phyloP scores from a whole-genome alignment of 768 basidiomycete genomes.

The Amanita pallidorosea region DNA sequence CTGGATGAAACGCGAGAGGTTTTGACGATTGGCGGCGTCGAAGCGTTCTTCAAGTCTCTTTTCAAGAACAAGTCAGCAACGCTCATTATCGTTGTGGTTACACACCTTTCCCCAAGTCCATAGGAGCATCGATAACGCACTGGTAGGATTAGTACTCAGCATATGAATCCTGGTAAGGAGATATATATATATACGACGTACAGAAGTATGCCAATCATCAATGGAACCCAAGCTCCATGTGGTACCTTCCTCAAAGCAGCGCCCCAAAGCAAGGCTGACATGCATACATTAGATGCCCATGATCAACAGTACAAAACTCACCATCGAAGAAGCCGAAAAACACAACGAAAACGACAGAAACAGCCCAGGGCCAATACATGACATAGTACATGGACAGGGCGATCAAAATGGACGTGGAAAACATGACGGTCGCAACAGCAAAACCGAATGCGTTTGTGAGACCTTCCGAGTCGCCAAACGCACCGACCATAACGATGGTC shows the following conservation, averaged over 20 bases:
- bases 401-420: conserved; percentile 47
- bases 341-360: conserved; percentile 36
- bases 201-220: conserved; percentile 45
- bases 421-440: conserved; percentile 57
- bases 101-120: conserved; percentile 57
- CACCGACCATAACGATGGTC: conserved; percentile 44
- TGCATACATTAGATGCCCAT: neutral
- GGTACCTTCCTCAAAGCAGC: conserved; percentile 52
- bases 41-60: conserved; percentile 50
- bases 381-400: conserved; percentile 47
- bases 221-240: conserved; percentile 57
- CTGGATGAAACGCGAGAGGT: conserved; percentile 45
- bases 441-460: conserved; percentile 55
- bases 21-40: conserved; percentile 42
- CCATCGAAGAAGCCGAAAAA: conserved; percentile 59
- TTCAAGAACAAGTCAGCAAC: neutral
- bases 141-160: conserved; percentile 9
- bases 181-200: conserved; percentile 12
- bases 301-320: conserved; percentile 3
- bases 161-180: neutral
- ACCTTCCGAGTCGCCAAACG: conserved; percentile 40
- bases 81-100: neutral
- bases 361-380: conserved; percentile 33
- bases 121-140: conserved; percentile 38
- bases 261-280: conserved; percentile 47